phyloP scores from a whole-genome alignment of 2,329 filamentous ascomycete species.

The Incumbomyces lentus region DNA sequence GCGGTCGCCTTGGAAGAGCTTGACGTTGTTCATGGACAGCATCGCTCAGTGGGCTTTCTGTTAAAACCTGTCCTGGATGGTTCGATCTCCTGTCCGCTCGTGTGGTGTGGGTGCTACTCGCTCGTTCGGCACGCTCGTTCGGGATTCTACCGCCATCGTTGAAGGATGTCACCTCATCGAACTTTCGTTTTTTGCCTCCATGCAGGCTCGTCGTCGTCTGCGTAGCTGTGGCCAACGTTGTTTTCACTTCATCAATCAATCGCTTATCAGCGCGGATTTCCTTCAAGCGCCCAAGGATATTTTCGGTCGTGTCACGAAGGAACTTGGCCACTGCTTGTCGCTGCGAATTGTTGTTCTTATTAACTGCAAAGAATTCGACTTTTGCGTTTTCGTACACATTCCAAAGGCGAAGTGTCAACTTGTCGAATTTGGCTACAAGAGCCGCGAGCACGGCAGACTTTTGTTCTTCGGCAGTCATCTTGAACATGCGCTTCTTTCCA shows the following conservation, averaged over 20 bases:
- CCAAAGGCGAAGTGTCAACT: conserved; percentile 16
- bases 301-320: conserved; percentile 36
- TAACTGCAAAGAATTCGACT: conserved; percentile 26
- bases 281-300: conserved; percentile 28
- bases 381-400: conserved; percentile 28
- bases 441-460: not conserved
- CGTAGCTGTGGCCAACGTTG: conserved; percentile 26
- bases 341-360: conserved; percentile 19
- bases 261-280: conserved; percentile 19
- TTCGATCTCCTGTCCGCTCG: not conserved
- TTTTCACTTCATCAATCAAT: conserved; percentile 26
- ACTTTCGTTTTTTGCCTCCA: conserved; percentile 31
- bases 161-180: conserved; percentile 20
- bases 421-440: not conserved
- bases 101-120: not conserved
- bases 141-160: not conserved
- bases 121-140: not conserved
- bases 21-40: not conserved
- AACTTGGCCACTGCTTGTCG: conserved; percentile 27
- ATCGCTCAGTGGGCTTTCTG: not conserved
- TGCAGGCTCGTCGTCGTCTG: conserved; percentile 27
- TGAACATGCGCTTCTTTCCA: not conserved
- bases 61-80: not conserved
- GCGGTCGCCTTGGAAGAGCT: not conserved
- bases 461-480: not conserved